Evolutionary conservation across 2,329 filamentous ascomycete species (phyloP), one percentile per base, ranked within the genome.

Genomic region (Penicillium janthinellum): DNA sequence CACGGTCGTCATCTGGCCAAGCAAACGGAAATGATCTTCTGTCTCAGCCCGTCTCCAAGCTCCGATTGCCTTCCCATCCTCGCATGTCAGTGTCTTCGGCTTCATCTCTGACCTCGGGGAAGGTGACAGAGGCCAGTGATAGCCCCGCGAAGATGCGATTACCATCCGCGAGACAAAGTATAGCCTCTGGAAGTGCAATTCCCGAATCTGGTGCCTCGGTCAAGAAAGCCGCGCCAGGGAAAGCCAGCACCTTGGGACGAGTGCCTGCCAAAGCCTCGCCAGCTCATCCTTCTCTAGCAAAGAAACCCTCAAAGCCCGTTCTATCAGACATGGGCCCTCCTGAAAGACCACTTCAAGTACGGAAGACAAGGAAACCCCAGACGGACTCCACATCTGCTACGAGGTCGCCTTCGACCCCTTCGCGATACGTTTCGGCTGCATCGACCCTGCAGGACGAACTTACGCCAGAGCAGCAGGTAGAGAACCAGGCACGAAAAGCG

Each of bases 261-360:
- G 20, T 25, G 37, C 34, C 44, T 20, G 17, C 76, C 1, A 80
- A 81, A 15, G 72, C 82, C 0, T 62, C 83, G 10, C 83, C 84
- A 68, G 68, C 81, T 11, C 82, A 83, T 22, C 78, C 81, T n/a
- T 84, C 87, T 0, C 70, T 83, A 0, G 83, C 80, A 60, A 81
- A 82, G 0, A 71, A 86, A 1, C 83, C 83, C 62, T 82, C 81
- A 61, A 89, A 88, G 62, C 81, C 85, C 1, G 83, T 83, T 0
- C 70, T 74, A 59, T 56, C 62, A 61, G 67, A 75, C 28, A 62
- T 70, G 51, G 67, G 68, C 5, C 57, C 67, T 51, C 55, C 70
- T 4, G 70, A 72, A n/a, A 67, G 74, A 14, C 65, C 78, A 3
- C 73, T 74, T 10, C 80, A 81, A 3, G 67, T 76, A 12, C 71